Conservation (phyloP, 2,329 filamentous ascomycete species). For the Ceratocystis harringtonii region DNA sequence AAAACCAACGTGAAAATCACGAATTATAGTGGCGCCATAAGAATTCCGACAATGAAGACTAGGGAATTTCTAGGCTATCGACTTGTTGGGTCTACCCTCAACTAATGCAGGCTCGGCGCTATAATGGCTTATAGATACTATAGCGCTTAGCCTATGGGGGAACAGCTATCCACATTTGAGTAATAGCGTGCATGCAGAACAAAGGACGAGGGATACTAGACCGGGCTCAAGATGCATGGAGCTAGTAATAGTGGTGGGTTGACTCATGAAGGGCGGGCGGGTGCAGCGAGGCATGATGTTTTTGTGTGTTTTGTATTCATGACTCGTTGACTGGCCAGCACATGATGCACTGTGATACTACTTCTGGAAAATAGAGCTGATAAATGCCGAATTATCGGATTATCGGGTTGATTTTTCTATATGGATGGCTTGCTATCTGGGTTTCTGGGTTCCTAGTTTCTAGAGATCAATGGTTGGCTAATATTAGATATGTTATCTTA, state of each 20-base stretch:
- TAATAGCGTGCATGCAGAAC: not conserved
- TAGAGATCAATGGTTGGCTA: no score
- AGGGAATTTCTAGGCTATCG: not conserved
- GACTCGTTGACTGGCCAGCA: no score
- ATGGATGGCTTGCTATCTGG: not conserved
- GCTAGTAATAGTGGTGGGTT: not conserved
- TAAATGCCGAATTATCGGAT: no score
- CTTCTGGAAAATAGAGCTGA: no score
- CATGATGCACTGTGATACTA: no score
- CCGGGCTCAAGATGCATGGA: not conserved
- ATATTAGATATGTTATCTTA: not conserved
- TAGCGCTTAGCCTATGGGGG: not conserved
- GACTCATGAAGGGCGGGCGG: not conserved
- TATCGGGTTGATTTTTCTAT: no score
- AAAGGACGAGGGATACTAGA: not conserved
- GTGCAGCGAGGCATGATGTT: not conserved
- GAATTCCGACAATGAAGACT: slow-evolving; percentile 3
- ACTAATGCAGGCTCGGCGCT: not conserved
- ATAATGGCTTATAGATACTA: slow-evolving; percentile 3
- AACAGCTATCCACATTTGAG: not conserved
- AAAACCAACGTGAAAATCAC: not conserved
- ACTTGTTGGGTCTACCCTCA: not conserved
- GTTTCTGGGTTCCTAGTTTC: not conserved
- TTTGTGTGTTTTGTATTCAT: not conserved
- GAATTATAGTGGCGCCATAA: not conserved